phyloP scores from a whole-genome alignment of 192 early-diverging fungal species.

The Umbelopsis sp. region DNA sequence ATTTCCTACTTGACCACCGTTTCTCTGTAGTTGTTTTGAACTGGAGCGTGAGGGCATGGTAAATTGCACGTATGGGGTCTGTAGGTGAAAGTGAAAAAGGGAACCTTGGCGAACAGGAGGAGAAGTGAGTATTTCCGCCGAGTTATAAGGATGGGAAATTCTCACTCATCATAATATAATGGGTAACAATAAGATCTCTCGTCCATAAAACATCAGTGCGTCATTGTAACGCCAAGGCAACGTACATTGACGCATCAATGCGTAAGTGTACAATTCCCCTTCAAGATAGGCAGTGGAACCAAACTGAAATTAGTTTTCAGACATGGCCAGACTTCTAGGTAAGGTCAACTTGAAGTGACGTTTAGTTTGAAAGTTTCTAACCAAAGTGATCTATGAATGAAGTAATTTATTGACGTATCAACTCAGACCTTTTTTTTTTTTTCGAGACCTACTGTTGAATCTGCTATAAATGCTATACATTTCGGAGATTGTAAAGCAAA shows the following conservation, averaged over 20 bases:
- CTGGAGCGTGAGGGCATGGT: not conserved
- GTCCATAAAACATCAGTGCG: not conserved
- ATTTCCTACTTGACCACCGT: not conserved
- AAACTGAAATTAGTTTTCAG: not conserved
- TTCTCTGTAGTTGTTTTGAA: not conserved
- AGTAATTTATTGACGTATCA: not conserved
- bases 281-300: not conserved
- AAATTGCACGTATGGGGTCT: not conserved
- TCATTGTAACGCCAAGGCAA: not conserved
- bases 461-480: not conserved
- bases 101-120: not conserved
- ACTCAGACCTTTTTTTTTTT: not conserved
- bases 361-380: not conserved
- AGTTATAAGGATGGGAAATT: slow-evolving; percentile 9
- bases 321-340: not conserved
- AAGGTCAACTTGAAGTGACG: not conserved
- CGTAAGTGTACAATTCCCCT: not conserved
- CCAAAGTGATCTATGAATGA: slow-evolving; percentile 15
- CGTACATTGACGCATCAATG: not conserved
- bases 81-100: not conserved
- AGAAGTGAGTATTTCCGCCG: not conserved
- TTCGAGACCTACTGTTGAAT: not conserved
- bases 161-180: not conserved
- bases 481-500: not conserved
- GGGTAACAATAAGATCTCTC: not conserved